Conservation (phyloP, 2,329 filamentous ascomycete genomes). For the Fusarium sp. region DNA sequence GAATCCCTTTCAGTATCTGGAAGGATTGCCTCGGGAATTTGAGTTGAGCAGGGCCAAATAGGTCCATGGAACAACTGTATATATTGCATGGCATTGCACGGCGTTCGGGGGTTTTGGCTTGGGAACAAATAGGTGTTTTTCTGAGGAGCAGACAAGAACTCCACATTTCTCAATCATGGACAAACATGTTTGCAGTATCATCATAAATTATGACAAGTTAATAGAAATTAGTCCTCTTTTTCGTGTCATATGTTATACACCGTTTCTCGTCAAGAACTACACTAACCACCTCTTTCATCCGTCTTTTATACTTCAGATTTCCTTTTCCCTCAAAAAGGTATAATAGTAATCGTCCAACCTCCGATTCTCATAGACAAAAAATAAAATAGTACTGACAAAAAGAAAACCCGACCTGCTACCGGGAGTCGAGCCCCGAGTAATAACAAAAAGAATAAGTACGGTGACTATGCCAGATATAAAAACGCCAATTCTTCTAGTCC, state of each 20-base stretch:
- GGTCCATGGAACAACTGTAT: conserved; percentile 11
- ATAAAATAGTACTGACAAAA: conserved; percentile 15
- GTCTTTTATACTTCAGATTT: conserved; percentile 15
- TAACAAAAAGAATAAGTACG: conserved; percentile 16
- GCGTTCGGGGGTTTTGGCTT: conserved; percentile 50
- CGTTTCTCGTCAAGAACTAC: conserved; percentile 30
- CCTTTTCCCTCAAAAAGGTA: conserved; percentile 4
- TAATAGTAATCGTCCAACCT: conserved; percentile 25
- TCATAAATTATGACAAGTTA: conserved; percentile 3
- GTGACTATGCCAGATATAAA: conserved; percentile 14
- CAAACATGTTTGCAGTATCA: background rate
- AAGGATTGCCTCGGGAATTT: background rate
- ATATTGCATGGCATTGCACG: conserved; percentile 53
- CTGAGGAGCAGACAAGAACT: conserved; percentile 19
- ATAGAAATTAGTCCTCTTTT: conserved; percentile 32
- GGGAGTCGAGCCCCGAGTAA: background rate
- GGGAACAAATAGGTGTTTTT: conserved; percentile 14
- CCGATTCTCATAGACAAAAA: conserved; percentile 31
- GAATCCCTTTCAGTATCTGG: background rate
- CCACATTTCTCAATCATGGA: background rate
- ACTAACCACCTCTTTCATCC: conserved; percentile 4
- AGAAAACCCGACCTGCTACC: background rate
- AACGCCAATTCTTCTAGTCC: conserved; percentile 42
- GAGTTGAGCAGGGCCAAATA: background rate
- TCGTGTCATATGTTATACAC: conserved; percentile 35